These are phyloP conservation scores for Stropharia rugosoannulata DNA, from an alignment of 768 basidiomycete species.

Conservation along the genomic window DNA sequence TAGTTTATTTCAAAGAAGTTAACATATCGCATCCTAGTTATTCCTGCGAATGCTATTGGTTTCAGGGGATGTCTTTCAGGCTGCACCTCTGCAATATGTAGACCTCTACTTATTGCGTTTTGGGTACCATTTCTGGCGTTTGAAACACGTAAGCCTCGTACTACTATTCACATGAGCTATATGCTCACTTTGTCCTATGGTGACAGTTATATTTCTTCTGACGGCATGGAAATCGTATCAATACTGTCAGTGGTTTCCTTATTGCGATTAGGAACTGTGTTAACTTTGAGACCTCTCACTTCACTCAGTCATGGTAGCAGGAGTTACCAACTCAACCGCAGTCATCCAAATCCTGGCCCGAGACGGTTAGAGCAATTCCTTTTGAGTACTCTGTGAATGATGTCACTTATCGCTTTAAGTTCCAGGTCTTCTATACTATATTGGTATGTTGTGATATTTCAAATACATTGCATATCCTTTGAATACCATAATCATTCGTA, in stretches of 20 bases:
- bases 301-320: conserved; percentile 1
- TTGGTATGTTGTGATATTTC: conserved; percentile 17
- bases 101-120: conserved; percentile 19
- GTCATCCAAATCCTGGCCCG: conserved; percentile 13
- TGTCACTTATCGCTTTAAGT: neutral
- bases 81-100: conserved; percentile 18
- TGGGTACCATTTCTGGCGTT: conserved; percentile 21
- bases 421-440: conserved; percentile 23
- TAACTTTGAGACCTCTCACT: neutral
- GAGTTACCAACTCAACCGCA: conserved; percentile 7
- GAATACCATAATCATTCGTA: neutral
- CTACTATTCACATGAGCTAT: no score
- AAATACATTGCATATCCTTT: neutral
- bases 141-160: conserved; percentile 17
- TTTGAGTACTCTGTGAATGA: neutral
- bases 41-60: conserved; percentile 14
- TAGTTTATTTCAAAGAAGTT: neutral
- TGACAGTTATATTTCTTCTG: conserved; percentile 18
- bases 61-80: conserved; percentile 20
- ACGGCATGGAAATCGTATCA: conserved; percentile 22
- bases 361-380: conserved; percentile 4
- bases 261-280: no score
- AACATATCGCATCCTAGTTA: conserved; percentile 9
- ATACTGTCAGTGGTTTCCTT: conserved; percentile 11
- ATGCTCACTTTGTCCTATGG: neutral